Conservation (phyloP, 208 protist species). For the Hexamita inflata region DNA sequence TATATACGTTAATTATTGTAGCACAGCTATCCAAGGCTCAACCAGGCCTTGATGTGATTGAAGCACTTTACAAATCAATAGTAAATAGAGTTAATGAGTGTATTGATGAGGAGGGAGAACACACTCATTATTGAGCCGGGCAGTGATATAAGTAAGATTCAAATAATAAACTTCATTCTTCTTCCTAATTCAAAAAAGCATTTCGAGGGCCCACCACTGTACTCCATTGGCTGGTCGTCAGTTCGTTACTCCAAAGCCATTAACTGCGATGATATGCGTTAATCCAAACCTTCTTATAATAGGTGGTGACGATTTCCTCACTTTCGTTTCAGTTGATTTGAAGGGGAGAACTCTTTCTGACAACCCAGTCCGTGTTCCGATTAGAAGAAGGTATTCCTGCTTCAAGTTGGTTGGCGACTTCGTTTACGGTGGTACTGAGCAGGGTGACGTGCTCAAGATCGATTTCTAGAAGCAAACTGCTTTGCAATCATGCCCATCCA, state of each 20-base stretch:
- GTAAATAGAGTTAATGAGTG: too few species aligned
- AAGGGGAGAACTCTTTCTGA: background rate
- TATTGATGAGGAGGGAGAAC: too few species aligned
- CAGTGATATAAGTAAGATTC: too few species aligned
- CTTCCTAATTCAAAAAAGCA: too few species aligned
- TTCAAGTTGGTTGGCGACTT: background rate
- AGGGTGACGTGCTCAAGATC: conserved; percentile 25
- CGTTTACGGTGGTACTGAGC: conserved; percentile 19
- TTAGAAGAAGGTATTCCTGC: conserved; percentile 2
- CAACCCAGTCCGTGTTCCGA: background rate
- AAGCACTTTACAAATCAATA: too few species aligned
- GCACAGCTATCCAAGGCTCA: too few species aligned
- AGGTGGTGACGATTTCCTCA: conserved; percentile 18
- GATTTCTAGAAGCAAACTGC: background rate
- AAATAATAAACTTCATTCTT: too few species aligned
- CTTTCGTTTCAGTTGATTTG: background rate
- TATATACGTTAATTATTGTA: too few species aligned
- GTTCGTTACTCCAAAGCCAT: background rate
- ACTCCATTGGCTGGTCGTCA: conserved; percentile 17
- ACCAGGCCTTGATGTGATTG: too few species aligned
- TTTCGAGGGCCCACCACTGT: too few species aligned
- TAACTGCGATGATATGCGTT: background rate
- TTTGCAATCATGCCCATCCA: background rate
- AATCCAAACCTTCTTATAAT: background rate
- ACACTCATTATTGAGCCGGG: too few species aligned